These are phyloP conservation scores for Vaccinium corymbosum DNA, from an alignment of 148 eudicot genomes.

Conservation along the genomic window DNA sequence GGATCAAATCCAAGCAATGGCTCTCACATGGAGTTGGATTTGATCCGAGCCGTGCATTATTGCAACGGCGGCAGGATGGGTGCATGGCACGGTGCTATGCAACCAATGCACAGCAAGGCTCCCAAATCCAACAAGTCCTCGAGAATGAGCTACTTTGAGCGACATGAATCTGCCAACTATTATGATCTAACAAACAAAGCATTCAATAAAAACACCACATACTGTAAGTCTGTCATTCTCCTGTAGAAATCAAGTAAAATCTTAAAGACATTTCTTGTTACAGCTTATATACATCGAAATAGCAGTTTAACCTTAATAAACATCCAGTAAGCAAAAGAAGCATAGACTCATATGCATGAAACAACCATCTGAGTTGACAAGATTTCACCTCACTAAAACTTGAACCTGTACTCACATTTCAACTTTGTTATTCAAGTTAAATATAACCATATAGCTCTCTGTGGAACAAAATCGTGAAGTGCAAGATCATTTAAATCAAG, in stretches of 20 bases:
- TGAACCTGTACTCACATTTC: background rate
- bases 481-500: background rate
- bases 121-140: too few relatives aligned
- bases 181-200: background rate
- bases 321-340: conserved; percentile 4
- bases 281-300: background rate
- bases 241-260: background rate
- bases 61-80: too few relatives aligned
- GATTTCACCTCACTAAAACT: background rate
- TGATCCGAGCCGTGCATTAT: too few relatives aligned
- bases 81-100: too few relatives aligned
- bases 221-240: background rate
- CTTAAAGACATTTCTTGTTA: background rate
- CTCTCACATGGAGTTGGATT: too few relatives aligned
- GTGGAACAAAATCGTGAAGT: background rate
- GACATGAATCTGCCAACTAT: background rate
- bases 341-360: background rate
- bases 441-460: background rate
- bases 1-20: too few relatives aligned
- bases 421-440: background rate
- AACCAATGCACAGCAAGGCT: too few relatives aligned
- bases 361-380: background rate
- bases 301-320: background rate
- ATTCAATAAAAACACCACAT: background rate
- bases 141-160: background rate